Percentiles rank a stretch among this genome's conserved stretches.
Conservation (phyloP, 192 early-diverging fungal genomes). For the Coemansia sp. region DNA sequence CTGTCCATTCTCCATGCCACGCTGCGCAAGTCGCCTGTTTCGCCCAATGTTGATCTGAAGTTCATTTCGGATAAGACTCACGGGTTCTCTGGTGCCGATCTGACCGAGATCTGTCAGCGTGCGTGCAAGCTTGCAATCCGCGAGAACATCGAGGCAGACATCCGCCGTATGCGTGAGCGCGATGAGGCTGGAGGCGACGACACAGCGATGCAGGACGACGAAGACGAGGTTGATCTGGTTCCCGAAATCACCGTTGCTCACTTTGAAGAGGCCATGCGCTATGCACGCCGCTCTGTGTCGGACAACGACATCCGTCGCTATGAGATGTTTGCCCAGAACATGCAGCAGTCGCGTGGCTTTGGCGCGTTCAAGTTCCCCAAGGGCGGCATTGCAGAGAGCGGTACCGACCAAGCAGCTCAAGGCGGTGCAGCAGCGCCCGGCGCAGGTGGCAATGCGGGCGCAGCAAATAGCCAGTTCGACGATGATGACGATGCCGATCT, state of each 20-base stretch:
- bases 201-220: slow-evolving; percentile 66
- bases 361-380: slow-evolving; percentile 96
- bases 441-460: slow-evolving; percentile 2
- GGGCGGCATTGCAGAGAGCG: slow-evolving; percentile 48
- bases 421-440: slow-evolving; percentile 6
- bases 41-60: slow-evolving; percentile 72
- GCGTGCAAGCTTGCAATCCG: slow-evolving; percentile 97
- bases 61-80: slow-evolving; percentile 87
- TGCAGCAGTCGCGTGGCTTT: slow-evolving; percentile 94
- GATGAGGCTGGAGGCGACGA: slow-evolving; percentile 79
- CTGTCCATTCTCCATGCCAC: slow-evolving; percentile 79
- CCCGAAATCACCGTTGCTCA: slow-evolving; percentile 92
- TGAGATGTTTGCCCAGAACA: slow-evolving; percentile 99
- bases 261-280: slow-evolving; percentile 99
- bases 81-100: slow-evolving; percentile 97
- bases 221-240: slow-evolving; percentile 78
- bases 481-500: slow-evolving; percentile 52
- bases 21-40: slow-evolving; percentile 91
- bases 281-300: slow-evolving; percentile 90
- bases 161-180: slow-evolving; percentile 68
- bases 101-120: slow-evolving; percentile 98
- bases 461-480: slow-evolving; percentile 44
- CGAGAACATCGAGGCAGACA: slow-evolving; percentile 90
- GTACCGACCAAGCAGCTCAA: slow-evolving; percentile 12
- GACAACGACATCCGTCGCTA: slow-evolving; percentile 98